These are phyloP conservation scores for Rutstroemia sp. DNA, from an alignment of 2,329 filamentous ascomycete genomes.

Conservation along the genomic window DNA sequence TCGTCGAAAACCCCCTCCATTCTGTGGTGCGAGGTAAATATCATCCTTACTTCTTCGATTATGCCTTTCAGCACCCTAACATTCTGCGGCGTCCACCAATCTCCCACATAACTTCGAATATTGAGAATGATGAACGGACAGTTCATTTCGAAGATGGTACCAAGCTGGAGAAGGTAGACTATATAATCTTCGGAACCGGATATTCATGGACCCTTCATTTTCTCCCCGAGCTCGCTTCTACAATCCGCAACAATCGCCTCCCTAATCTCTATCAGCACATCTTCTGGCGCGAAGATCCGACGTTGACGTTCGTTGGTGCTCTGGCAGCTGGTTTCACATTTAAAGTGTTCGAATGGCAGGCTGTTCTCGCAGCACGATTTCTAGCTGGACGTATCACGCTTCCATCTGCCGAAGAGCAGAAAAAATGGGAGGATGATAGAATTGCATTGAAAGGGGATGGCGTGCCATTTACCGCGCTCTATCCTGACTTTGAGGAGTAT, in stretches of 20 bases:
- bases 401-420: conserved; percentile 42
- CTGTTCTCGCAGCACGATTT: conserved; percentile 51
- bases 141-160: conserved; percentile 52
- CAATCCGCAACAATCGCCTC: conserved; percentile 46
- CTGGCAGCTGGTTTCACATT: conserved; percentile 54
- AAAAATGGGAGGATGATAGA: conserved; percentile 49
- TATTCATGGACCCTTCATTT: conserved; percentile 60
- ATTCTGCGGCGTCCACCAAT: conserved; percentile 43
- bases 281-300: conserved; percentile 47
- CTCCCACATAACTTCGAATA: conserved; percentile 33
- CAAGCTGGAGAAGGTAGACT: conserved; percentile 45
- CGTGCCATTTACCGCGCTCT: conserved; percentile 46
- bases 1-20: conserved; percentile 41
- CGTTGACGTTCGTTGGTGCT: conserved; percentile 51
- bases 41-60: conserved; percentile 49
- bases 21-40: conserved; percentile 46
- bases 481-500: conserved; percentile 57
- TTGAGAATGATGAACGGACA: conserved; percentile 29
- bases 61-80: conserved; percentile 52
- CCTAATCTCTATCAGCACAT: conserved; percentile 51
- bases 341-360: conserved; percentile 63
- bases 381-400: conserved; percentile 47
- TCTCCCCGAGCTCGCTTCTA: conserved; percentile 39
- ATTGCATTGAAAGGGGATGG: conserved; percentile 49
- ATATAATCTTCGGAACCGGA: conserved; percentile 60